Evolutionary conservation across 1,139 yeast species (phyloP).

Genomic region (Sugiyamaella paludigena): DNA sequence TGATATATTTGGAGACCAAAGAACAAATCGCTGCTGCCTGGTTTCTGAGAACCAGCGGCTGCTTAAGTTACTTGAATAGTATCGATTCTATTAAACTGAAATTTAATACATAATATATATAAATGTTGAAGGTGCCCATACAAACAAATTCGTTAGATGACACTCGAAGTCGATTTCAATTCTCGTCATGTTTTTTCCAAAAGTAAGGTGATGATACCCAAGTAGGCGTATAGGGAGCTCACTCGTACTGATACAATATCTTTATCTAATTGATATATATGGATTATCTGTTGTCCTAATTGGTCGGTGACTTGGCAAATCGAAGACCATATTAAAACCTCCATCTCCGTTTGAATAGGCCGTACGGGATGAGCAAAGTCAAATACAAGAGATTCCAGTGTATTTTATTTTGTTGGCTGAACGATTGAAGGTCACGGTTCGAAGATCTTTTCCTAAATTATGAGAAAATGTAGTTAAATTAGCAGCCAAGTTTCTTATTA

Average conservation of each 20-base stretch:
- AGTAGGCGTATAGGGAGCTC: conserved; percentile 53
- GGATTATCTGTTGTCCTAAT: conserved; percentile 40
- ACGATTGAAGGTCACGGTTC: conserved; percentile 15
- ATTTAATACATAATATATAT: too few relatives aligned
- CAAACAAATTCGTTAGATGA: conserved; percentile 3
- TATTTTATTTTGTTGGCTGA: conserved; percentile 26
- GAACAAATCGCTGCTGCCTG: too few relatives aligned
- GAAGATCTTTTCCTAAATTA: conserved; percentile 45
- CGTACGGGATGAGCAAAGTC: conserved; percentile 47
- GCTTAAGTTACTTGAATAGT: too few relatives aligned
- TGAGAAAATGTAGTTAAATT: conserved; percentile 41
- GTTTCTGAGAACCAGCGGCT: too few relatives aligned
- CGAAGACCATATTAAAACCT: conserved; percentile 49
- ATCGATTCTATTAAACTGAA: too few relatives aligned
- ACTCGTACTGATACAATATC: conserved; percentile 34
- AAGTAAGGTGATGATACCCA: conserved; percentile 50
- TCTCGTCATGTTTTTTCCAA: conserved; percentile 6
- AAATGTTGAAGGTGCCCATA: too few relatives aligned
- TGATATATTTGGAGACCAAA: too few relatives aligned
- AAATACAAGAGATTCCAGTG: conserved; percentile 38
- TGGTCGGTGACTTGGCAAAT: conserved; percentile 40
- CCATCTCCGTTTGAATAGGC: conserved; percentile 38
- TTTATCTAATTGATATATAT: conserved; percentile 37
- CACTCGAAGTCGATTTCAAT: conserved; percentile 8
- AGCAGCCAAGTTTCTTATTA: conserved; percentile 10